Conservation (phyloP, 176 grass and related monocot species). For the Triticum urartu region DNA sequence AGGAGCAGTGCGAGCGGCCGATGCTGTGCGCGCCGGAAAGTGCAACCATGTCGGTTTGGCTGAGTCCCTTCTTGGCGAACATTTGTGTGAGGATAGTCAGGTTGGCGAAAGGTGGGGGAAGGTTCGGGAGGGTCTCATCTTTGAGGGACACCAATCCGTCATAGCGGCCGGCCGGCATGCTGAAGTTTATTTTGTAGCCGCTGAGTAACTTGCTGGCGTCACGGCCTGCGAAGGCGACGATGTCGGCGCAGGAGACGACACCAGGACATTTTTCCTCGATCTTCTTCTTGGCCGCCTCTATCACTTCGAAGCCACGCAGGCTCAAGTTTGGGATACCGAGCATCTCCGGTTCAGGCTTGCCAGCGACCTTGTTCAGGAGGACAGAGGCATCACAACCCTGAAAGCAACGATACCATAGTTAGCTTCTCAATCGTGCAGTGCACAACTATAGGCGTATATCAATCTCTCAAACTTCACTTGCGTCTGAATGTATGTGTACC, state of each 20-base stretch:
- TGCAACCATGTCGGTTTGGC: constrained; percentile 20
- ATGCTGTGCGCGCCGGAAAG: constrained; percentile 45
- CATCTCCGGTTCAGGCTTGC: no score
- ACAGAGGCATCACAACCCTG: not conserved
- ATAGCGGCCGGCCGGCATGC: constrained; percentile 38
- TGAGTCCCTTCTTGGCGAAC: constrained; percentile 35
- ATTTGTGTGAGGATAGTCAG: not conserved
- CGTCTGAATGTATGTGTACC: not conserved
- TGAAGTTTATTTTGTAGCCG: not conserved
- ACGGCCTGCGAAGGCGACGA: constrained; percentile 2
- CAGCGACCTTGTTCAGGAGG: no score
- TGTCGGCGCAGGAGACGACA: not conserved
- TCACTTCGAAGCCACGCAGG: not conserved
- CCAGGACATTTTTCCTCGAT: not conserved
- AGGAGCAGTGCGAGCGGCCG: constrained; percentile 35
- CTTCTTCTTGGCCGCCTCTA: not conserved
- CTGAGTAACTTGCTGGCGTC: constrained; percentile 33
- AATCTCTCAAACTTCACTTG: no score
- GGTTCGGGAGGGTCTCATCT: not conserved
- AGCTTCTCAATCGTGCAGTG: no score
- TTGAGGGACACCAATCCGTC: constrained; percentile 14
- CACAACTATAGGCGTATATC: no score
- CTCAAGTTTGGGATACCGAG: not conserved
- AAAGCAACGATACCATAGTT: no score
- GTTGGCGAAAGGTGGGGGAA: constrained; percentile 10